A percentile compares a stretch with the other conserved stretches of the same genome.
Evolutionary conservation across 1,284 basidiomycete species (phyloP).

Genomic region (Omphalotus olearius): DNA sequence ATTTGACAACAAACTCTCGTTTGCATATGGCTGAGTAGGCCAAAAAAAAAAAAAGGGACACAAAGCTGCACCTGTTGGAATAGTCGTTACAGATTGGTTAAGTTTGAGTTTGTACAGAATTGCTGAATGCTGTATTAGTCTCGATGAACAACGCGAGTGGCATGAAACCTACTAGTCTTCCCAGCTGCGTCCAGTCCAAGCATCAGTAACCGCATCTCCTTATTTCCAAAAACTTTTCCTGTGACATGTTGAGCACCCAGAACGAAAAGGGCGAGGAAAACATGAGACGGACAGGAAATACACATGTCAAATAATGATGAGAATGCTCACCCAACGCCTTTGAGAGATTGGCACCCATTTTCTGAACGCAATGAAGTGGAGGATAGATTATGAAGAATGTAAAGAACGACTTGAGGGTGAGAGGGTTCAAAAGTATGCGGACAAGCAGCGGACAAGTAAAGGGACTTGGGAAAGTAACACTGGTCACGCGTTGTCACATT

Average conservation of each 20-base stretch:
- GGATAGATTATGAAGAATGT: slow-evolving; percentile 23
- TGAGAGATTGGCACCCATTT: slow-evolving; percentile 76
- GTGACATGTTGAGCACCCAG: slow-evolving; percentile 23
- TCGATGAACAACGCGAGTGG: not conserved
- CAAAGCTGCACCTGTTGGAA: slow-evolving; percentile 81
- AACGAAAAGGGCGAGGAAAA: slow-evolving; percentile 12
- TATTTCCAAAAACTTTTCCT: slow-evolving; percentile 97
- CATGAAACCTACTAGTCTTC: slow-evolving; percentile 77
- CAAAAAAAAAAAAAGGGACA: slow-evolving; percentile 13
- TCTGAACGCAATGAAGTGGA: slow-evolving; percentile 19
- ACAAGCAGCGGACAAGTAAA: slow-evolving; percentile 3
- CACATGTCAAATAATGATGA: slow-evolving; percentile 13
- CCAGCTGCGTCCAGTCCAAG: slow-evolving; percentile 94
- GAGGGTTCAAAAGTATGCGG: slow-evolving; percentile 14
- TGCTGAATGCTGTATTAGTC: slow-evolving; percentile 43
- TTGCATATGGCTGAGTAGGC: too few relatives aligned
- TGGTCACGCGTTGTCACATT: slow-evolving; percentile 1
- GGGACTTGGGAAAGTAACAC: not conserved
- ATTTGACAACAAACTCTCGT: not conserved
- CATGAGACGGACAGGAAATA: slow-evolving; percentile 4
- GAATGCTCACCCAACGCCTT: slow-evolving; percentile 59
- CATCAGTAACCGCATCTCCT: slow-evolving; percentile 96
- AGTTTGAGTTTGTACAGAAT: slow-evolving; percentile 99
- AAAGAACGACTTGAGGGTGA: slow-evolving; percentile 37
- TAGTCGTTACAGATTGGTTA: slow-evolving; percentile 98